phyloP scores from a whole-genome alignment of 2,329 filamentous ascomycete genomes.

The Teratosphaeria pseudoeucalypti region DNA sequence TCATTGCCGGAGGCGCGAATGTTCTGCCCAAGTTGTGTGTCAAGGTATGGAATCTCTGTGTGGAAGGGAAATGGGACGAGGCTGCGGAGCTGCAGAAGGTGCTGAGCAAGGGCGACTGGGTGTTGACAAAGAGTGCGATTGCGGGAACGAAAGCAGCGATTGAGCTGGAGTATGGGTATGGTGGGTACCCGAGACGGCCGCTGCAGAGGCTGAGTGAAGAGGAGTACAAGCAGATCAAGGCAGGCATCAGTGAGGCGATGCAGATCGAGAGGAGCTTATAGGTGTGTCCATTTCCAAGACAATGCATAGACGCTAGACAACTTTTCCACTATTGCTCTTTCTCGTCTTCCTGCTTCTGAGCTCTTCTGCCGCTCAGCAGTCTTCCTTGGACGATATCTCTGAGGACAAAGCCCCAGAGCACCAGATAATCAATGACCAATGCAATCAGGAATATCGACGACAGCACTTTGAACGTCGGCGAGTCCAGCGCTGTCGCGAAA shows the following conservation, averaged over 20 bases:
- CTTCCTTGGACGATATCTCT: slow-evolving; percentile 6
- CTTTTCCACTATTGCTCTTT: neutral
- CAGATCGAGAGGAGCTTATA: slow-evolving; percentile 20
- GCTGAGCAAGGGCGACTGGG: slow-evolving; percentile 73
- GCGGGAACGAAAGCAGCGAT: slow-evolving; percentile 79
- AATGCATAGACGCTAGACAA: neutral
- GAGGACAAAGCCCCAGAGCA: slow-evolving; percentile 7
- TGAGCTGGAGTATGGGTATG: slow-evolving; percentile 72
- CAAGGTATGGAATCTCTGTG: slow-evolving; percentile 60
- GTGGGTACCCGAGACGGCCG: slow-evolving; percentile 63
- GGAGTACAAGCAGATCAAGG: slow-evolving; percentile 17
- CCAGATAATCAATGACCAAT: slow-evolving; percentile 7
- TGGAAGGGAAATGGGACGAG: slow-evolving; percentile 62
- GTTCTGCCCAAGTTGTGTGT: slow-evolving; percentile 75
- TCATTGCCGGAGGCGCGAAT: slow-evolving; percentile 79
- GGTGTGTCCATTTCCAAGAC: neutral
- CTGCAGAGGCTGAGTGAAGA: slow-evolving; percentile 56
- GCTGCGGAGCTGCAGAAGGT: slow-evolving; percentile 64
- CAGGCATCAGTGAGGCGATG: slow-evolving; percentile 21
- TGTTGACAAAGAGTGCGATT: slow-evolving; percentile 70
- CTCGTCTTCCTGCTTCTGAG: neutral
- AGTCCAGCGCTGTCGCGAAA: slow-evolving; percentile 8
- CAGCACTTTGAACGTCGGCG: slow-evolving; percentile 10
- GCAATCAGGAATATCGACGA: slow-evolving; percentile 5
- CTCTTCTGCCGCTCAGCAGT: slow-evolving; percentile 4